Conservation (phyloP, 192 early-diverging fungal species). For the Umbelopsis vinacea region DNA sequence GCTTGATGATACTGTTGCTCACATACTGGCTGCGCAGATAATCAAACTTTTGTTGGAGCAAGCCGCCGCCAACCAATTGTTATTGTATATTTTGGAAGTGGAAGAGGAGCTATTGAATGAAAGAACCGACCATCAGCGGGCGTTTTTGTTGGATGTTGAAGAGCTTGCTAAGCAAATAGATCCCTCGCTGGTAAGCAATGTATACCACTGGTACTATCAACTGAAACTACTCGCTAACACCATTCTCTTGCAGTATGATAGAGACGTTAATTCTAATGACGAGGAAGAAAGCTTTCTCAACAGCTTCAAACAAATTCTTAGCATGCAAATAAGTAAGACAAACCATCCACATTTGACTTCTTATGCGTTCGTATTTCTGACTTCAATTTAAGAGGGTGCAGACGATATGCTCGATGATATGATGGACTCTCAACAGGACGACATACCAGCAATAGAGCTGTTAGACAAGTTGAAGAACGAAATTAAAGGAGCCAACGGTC, state of each 20-base stretch:
- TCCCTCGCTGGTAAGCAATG: background rate
- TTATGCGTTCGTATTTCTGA: too few species aligned
- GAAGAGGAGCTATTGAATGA: background rate
- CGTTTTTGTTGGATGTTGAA: background rate
- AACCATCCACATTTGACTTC: too few species aligned
- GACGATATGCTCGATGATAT: background rate
- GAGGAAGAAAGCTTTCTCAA: too few species aligned
- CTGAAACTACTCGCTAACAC: too few species aligned
- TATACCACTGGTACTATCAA: too few species aligned
- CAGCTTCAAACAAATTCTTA: too few species aligned
- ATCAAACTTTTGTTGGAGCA: background rate
- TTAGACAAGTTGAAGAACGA: background rate
- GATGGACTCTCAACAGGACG: background rate
- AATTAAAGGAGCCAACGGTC: background rate
- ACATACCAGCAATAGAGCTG: background rate
- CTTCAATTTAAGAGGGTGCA: background rate
- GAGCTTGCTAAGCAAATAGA: background rate
- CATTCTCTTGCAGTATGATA: too few species aligned
- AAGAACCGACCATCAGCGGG: slow-evolving; percentile 3
- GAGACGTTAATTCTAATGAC: too few species aligned
- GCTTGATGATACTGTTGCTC: background rate
- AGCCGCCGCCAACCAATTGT: slow-evolving; percentile 1
- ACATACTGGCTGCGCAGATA: background rate
- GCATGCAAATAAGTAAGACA: too few species aligned
- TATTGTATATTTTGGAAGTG: slow-evolving; percentile 4